phyloP scores from a whole-genome alignment of 768 basidiomycete genomes.

The Lactifluus rugatus region DNA sequence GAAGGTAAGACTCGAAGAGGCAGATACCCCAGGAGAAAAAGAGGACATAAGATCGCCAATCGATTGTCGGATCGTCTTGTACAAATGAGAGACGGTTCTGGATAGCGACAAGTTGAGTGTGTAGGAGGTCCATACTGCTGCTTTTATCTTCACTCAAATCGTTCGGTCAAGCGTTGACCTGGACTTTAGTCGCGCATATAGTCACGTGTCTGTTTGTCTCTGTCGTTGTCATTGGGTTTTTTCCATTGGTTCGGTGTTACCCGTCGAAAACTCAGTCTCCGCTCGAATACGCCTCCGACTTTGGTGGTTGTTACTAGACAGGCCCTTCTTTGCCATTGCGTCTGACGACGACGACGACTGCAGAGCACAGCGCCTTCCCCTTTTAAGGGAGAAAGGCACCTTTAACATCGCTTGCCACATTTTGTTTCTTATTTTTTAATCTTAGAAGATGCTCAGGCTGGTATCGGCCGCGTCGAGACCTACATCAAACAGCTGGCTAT shows the following conservation, averaged over 20 bases:
- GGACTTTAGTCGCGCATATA: too few species aligned
- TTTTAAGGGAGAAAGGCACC: slow-evolving; percentile 4
- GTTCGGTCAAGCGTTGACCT: too few species aligned
- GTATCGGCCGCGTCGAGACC: slow-evolving; percentile 48
- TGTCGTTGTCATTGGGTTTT: too few species aligned
- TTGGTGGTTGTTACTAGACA: slow-evolving; percentile 8
- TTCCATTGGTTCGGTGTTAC: slow-evolving; percentile 10
- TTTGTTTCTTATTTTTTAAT: not conserved
- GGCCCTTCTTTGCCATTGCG: slow-evolving; percentile 15
- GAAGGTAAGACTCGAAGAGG: slow-evolving; percentile 79
- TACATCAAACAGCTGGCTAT: slow-evolving; percentile 58
- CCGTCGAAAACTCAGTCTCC: slow-evolving; percentile 5
- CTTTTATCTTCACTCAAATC: too few species aligned
- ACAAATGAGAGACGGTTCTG: slow-evolving; percentile 65
- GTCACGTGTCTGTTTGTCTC: not conserved
- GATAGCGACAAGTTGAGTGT: slow-evolving; percentile 26
- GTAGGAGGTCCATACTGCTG: slow-evolving; percentile 15
- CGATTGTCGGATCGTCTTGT: slow-evolving; percentile 48
- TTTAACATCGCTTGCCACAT: not conserved
- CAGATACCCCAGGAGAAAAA: slow-evolving; percentile 65
- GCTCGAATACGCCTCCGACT: slow-evolving; percentile 10
- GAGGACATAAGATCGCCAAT: slow-evolving; percentile 81
- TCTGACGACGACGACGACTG: slow-evolving; percentile 16
- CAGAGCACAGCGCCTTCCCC: slow-evolving; percentile 1
- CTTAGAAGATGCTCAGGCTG: slow-evolving; percentile 51